Conservation (phyloP, 2,329 filamentous ascomycete genomes). For the Sarocladiaceae sp. region DNA sequence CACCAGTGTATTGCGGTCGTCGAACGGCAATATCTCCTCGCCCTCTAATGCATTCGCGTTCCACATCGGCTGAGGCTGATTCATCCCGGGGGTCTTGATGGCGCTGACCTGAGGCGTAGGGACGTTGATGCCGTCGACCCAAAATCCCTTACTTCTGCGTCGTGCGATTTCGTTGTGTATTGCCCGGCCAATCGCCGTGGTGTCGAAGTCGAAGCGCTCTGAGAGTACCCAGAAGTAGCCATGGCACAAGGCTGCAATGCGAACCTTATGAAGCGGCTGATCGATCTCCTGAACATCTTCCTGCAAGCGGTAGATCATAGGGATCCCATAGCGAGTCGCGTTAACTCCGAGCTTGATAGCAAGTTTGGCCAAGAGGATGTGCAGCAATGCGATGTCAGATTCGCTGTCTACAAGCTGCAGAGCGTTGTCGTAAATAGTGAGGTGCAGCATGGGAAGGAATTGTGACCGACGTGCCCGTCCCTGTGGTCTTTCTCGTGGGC, state of each 20-base stretch:
- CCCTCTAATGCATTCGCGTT: conserved; percentile 52
- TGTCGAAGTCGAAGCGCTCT: conserved; percentile 73
- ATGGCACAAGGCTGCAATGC: conserved; percentile 78
- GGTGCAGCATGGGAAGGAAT: conserved; percentile 77
- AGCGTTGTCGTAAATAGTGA: conserved; percentile 86
- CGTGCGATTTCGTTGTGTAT: conserved; percentile 74
- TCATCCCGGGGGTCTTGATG: conserved; percentile 49
- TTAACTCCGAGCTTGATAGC: conserved; percentile 78
- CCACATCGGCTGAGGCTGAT: conserved; percentile 38
- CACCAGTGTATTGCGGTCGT: conserved; percentile 67
- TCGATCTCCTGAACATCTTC: conserved; percentile 71
- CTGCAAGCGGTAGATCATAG: conserved; percentile 86
- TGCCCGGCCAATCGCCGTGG: conserved; percentile 61
- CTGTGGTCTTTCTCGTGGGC: conserved; percentile 53
- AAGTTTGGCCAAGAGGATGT: conserved; percentile 72
- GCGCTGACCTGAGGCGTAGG: conserved; percentile 62
- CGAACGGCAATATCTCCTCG: conserved; percentile 69
- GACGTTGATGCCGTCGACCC: conserved; percentile 70
- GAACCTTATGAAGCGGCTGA: conserved; percentile 66
- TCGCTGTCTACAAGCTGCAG: conserved; percentile 69
- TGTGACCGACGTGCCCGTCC: conserved; percentile 53
- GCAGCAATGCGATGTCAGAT: conserved; percentile 70
- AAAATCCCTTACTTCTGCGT: conserved; percentile 69
- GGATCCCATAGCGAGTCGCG: conserved; percentile 70
- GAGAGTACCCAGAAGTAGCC: conserved; percentile 82